Base-by-base conservation (phyloP, 768 basidiomycete genomes). In the Lentinula sp. region DNA sequence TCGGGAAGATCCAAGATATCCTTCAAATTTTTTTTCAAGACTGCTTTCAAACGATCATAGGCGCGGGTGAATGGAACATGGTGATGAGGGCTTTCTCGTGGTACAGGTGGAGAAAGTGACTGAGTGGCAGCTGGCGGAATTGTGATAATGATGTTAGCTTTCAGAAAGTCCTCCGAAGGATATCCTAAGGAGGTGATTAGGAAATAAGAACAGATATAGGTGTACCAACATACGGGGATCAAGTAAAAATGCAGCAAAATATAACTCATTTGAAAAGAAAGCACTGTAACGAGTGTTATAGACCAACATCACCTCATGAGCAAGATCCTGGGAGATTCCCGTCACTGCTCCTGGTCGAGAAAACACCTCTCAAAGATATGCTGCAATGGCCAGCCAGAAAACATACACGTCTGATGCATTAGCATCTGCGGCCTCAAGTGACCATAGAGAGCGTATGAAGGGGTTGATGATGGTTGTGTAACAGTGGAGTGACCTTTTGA, bases 311-410 rank as follows among this genome's bases (percentile, higher is more conserved):
- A 57, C 56, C 8, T 16, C 16, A 8, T 41, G 48, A 50, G 28
- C n/a, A n/a, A 50, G 12, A 18, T 23, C 10, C 16, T 23, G 15
- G 10, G 16, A 10, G 20, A 54, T 23, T 28, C 20, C 20, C 3
- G 35, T n/a, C n/a, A 10, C 16, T 12, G 20, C 35, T 54, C 36
- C 35, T 13, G 52, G 33, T 10, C 33, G 20, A 7, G 10, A 10
- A 13, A 67, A 54, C 15, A 56, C 6, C 18, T 63, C 59, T 28
- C 66, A 63, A 5, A 70, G 59, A 23, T 64, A 61, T 6, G 64
- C 58, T 6, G 62, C 66, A 49, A 60, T 62, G 1, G 66, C 68
- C 36, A 68, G 61, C 68, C 68, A 70, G 48, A 70, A 70, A n/a
- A 66, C 49, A 45, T 67, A 67, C 3, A 69, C 66, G 63, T 70